Evolutionary conservation across 441 rosid genomes (phyloP), one percentile per base, ranked within the genome.

Genomic region (Syzygium malaccense): DNA sequence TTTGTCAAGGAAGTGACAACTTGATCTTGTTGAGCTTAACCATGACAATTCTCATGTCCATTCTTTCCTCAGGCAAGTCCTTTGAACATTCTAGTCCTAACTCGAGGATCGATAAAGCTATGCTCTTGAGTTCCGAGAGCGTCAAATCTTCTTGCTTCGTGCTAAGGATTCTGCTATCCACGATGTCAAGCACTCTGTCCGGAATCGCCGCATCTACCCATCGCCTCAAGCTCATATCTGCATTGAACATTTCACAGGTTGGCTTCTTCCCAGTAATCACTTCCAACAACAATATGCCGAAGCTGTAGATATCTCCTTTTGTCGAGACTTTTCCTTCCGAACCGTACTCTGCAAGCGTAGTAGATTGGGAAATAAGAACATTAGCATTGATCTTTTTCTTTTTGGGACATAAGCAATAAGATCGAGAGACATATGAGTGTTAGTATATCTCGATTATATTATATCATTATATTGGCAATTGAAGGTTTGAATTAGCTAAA

Each of bases 221-320:
- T 14, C 37, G 56, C 49, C 86, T 88, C 58, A 90, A 87, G 33
- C 85, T 78, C 87, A 85, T 14, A 25, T 48, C 90, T 1, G 80
- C 91, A 23, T 68, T 56, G 48, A 91, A 91, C 90, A 91, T 88
- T 15, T 85, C 88, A 25, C 66, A 84, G 1, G 89, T 88, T 6
- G 89, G 90, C 55, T 71, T 87, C 84, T 80, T 88, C 57, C 88
- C 54, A n/a, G 89, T 91, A 55, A 90, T 58, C 87, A 90, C 79
- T 87, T 92, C 92, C 55, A 91, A 30, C 86, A 91, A 56, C 37
- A 92, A 53, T 25, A 91, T 86, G 3, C 92, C 91, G 7, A 90
- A 92, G 88, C 93, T 89, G 86, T 91, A 92, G 20, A 91, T 87
- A 75, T 91, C 92, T 15, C 92, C 90, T 6, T 45, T 51, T 18